Evolutionary conservation across 768 basidiomycete genomes (phyloP).

Genomic region (Podaxis sp.): DNA sequence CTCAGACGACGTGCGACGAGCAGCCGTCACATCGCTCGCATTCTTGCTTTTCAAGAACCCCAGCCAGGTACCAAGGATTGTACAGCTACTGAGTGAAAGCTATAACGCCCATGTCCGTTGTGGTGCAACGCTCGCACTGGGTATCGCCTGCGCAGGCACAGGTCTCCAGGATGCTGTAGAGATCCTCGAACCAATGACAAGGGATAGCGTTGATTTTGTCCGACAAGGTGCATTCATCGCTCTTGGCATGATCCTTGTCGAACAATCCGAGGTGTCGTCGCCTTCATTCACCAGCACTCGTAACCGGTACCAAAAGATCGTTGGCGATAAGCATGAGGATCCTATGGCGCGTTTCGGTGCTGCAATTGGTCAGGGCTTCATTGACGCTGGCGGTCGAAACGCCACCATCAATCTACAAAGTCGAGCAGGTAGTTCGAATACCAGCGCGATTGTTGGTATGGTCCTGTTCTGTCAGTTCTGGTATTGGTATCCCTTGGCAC

Average conservation of each 20-base stretch:
- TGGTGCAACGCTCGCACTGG: conserved; percentile 93
- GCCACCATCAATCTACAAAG: conserved; percentile 93
- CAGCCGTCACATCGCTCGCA: conserved; percentile 93
- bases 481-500: conserved; percentile 99
- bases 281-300: conserved; percentile 80
- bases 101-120: conserved; percentile 99
- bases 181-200: conserved; percentile 97
- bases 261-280: conserved; percentile 90
- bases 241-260: conserved; percentile 94
- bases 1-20: conserved; percentile 94
- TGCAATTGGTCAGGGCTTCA: conserved; percentile 91
- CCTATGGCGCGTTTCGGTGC: conserved; percentile 99
- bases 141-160: conserved; percentile 96
- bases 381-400: conserved; percentile 97
- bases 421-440: conserved; percentile 89
- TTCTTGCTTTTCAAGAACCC: conserved; percentile 98
- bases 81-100: conserved; percentile 94
- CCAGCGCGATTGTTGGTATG: conserved; percentile 97
- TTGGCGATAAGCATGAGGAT: conserved; percentile 97
- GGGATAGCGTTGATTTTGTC: conserved; percentile 97
- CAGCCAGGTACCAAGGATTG: conserved; percentile 92
- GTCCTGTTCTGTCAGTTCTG: conserved; percentile 98
- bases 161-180: conserved; percentile 95
- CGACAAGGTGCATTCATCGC: conserved; percentile 96
- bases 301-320: conserved; percentile 84